Percentiles rank a stretch among this genome's conserved stretches.
These are phyloP conservation scores for Rhodotorula sp. DNA, from an alignment of 1,284 basidiomycete genomes.

Conservation along the genomic window DNA sequence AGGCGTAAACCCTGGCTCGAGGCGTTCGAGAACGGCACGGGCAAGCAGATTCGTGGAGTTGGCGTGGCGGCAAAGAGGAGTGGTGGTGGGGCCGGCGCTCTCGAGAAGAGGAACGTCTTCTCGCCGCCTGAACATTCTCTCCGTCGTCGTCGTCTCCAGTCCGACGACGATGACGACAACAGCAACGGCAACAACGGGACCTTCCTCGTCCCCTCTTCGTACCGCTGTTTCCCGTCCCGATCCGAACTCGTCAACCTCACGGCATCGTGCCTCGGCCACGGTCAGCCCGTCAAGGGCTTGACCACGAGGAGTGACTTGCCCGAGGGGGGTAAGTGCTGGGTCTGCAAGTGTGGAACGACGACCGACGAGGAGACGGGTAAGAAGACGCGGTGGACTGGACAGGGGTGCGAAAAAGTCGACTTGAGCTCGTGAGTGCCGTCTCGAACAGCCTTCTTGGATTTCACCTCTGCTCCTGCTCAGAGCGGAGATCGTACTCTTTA, in stretches of 20 bases:
- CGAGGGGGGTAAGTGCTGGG: constrained; percentile 32
- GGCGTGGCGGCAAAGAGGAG: neutral
- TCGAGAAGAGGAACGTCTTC: constrained; percentile 15
- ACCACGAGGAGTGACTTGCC: neutral
- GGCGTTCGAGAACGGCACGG: constrained; percentile 16
- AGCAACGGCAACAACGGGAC: neutral
- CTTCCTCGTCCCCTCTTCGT: constrained; percentile 30
- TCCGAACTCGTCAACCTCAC: constrained; percentile 24
- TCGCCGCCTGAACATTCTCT: neutral
- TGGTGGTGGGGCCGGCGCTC: neutral
- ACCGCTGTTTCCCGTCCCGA: constrained; percentile 27
- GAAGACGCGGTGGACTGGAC: constrained; percentile 28
- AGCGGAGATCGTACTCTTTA: constrained; percentile 2
- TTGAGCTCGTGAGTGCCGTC: constrained; percentile 22
- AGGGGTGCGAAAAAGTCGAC: constrained; percentile 42
- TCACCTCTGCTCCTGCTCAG: too few relatives aligned
- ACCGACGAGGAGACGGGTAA: constrained; percentile 21
- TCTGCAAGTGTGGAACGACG: constrained; percentile 33
- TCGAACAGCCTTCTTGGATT: neutral
- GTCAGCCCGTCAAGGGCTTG: constrained; percentile 27
- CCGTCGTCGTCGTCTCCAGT: neutral
- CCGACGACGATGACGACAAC: neutral
- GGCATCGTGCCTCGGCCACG: constrained; percentile 28
- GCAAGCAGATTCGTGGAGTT: neutral
- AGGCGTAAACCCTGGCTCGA: constrained; percentile 22